These are phyloP conservation scores for Aspergillus quadricinctus DNA, from an alignment of 2,329 filamentous ascomycete species.

Conservation along the genomic window DNA sequence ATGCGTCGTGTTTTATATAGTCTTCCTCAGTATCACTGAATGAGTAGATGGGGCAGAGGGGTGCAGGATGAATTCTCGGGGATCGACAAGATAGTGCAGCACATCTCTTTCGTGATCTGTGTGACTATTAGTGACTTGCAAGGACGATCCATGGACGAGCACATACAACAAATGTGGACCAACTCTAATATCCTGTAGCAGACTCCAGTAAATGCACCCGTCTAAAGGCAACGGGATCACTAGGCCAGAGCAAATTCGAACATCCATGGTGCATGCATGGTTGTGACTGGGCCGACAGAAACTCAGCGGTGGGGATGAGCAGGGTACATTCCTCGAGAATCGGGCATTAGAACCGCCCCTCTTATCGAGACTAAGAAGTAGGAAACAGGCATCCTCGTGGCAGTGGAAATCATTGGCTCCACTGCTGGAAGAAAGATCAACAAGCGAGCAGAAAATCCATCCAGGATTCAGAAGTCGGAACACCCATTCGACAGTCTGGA, in stretches of 20 bases:
- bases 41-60: neutral
- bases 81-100: neutral
- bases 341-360: neutral
- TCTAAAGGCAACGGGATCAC: neutral
- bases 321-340: neutral
- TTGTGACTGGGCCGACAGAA: neutral
- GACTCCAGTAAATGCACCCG: neutral
- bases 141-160: neutral
- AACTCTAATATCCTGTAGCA: neutral
- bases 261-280: neutral
- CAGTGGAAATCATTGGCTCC: slow-evolving; percentile 1
- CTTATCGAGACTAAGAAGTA: slow-evolving; percentile 2
- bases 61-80: neutral
- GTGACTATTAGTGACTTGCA: neutral
- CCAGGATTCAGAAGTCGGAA: neutral
- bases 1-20: neutral
- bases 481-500: neutral
- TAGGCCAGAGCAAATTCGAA: neutral
- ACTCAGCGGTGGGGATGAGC: neutral
- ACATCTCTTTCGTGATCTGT: neutral
- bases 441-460: neutral
- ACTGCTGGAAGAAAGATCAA: neutral
- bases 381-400: slow-evolving; percentile 5
- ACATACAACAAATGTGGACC: neutral
- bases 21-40: neutral